Evolutionary conservation across 495 filamentous ascomycete genomes (phyloP), one percentile per base, ranked within the genome.

Genomic region (Aspergillus incahuasiensis): DNA sequence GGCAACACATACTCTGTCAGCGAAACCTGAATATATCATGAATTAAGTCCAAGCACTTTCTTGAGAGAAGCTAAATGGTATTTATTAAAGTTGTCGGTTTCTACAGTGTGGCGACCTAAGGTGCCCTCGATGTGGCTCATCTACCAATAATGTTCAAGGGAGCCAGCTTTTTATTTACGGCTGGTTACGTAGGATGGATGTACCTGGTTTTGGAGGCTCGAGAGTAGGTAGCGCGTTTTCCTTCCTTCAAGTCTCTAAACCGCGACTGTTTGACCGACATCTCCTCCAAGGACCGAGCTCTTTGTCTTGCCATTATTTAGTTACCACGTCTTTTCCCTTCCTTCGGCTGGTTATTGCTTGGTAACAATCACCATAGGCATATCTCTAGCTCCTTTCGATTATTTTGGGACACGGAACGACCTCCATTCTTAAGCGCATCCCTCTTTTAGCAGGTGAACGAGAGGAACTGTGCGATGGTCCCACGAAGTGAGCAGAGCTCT

Each of bases 391-490:
- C 38, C 41, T 52, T 15, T 3, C 21, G 34, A 39, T 15, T 18
- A n/a, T 40, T 51, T 41, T 42, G 16, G 11, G 38, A n/a, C n/a
- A n/a, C n/a, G n/a, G n/a, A n/a, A n/a, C n/a, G n/a, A n/a, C n/a
- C n/a, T n/a, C n/a, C n/a, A n/a, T n/a, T 18, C 20, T 9, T 12
- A 44, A 44, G 19, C 41, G 6, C n/a, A 24, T 39, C 7, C 25
- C 20, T 9, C 12, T 35, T 1, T 3, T 25, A 8, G 34, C 30
- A 18, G 32, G 54, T 48, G 22, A 46, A 60, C 52, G 41, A 55
- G 32, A 60, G 28, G n/a, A 46, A 63, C 22, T 46, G 81, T 83
- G 79, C 22, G 48, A 81, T 83, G 80, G 65, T 76, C 21, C 78
- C 75, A 53, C 72, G 66, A 34, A 65, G 54, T 53, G 78, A 82